Conservation (phyloP, 768 basidiomycete genomes). For the Mycena rebaudengoi region DNA sequence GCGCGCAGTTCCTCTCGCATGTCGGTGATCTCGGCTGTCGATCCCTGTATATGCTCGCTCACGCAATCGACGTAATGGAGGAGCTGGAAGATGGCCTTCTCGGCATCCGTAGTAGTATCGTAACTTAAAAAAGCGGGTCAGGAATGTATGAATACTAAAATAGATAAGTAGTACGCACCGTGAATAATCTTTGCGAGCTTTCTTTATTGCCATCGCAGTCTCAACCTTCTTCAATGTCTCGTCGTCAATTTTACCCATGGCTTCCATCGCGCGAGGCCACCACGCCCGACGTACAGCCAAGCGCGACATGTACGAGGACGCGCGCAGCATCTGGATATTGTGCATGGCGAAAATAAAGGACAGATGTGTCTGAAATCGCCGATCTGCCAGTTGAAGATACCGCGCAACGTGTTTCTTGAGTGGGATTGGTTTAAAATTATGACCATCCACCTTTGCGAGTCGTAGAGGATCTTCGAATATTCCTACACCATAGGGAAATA, state of each 20-base stretch:
- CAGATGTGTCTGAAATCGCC: conserved; percentile 7
- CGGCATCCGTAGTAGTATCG: background rate
- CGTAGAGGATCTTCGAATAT: conserved; percentile 1
- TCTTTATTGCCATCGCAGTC: background rate
- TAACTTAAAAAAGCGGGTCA: background rate
- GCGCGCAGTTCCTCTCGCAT: conserved; percentile 20
- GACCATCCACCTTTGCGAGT: background rate
- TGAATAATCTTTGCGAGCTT: background rate
- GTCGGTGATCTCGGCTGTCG: conserved; percentile 5
- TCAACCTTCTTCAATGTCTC: background rate
- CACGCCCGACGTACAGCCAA: background rate
- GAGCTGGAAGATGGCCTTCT: background rate
- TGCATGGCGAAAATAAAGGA: conserved; percentile 11
- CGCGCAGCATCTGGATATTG: background rate
- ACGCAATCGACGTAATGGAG: conserved; percentile 20
- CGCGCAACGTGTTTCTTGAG: background rate
- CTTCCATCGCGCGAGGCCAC: background rate
- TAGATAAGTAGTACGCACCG: background rate
- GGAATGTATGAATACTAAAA: background rate
- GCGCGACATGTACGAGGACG: background rate
- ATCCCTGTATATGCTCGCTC: conserved; percentile 10
- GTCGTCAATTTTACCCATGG: background rate
- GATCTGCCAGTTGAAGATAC: background rate
- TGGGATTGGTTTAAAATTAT: background rate
- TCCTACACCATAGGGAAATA: too few species aligned